Evolutionary conservation across 1,284 basidiomycete species (phyloP), one percentile per base, ranked within the genome.

Genomic region (Naganishia cerealis): DNA sequence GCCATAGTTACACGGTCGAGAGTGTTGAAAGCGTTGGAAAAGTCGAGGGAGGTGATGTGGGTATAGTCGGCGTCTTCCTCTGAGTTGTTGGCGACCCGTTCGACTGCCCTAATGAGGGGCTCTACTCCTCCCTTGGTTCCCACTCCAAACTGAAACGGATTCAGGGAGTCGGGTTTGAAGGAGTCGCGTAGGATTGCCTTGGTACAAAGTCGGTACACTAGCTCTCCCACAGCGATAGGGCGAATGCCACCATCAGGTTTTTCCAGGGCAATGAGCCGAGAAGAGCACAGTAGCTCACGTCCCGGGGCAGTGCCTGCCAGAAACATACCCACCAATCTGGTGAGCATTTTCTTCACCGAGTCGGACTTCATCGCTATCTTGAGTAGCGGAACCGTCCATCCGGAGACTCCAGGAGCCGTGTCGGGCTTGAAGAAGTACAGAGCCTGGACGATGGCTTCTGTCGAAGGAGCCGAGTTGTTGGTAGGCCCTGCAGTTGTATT

Each of bases 41-140:
- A 57, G 67, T 69, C 68, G 40, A 70, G 57, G 16, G 71, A 65
- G 33, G 39, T 38, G 40, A 71, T 29, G 29, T 71, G 66, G 38
- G 54, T 61, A 21, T 12, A 59, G 8, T 59, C 43, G 6, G 16
- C 29, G 9, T 33, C 54, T 36, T 56, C 29, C 6, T 36, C 36
- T 3, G 54, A 36, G 26, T 33, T 24, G 52, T 54, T 24, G 21
- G 26, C 18, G 29, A 33, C 52, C 6, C 52, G 52, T 13, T 54
- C 29, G 8, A 57, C 55, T 26, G 55, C 53, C 24, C 53, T 24
- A 16, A 55, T 55, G 1, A 33, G 3, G 2, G 29, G 73, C 77
- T 65, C 80, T 8, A 72, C 72, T 9, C 72, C 72, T 18, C 70
- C 70, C 16, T 39, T 24, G 21, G 68, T 46, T 1, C 67, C 62